These are phyloP conservation scores for Piper betle DNA, from an alignment of 164 flowering plant genomes.

Conservation along the genomic window DNA sequence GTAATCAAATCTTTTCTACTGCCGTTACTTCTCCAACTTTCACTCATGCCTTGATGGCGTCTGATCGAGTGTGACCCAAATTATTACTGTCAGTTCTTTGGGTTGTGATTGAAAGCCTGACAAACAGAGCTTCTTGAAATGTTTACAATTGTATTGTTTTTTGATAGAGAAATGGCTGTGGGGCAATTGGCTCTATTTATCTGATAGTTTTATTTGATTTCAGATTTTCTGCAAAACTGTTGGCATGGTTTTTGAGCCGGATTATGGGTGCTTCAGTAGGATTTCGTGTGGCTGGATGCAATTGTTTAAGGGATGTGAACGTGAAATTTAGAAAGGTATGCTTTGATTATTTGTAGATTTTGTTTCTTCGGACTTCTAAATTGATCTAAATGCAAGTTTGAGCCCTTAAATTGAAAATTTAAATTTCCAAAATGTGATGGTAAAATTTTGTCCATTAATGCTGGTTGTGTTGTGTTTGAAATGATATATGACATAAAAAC, in stretches of 20 bases:
- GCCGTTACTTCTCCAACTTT: no score
- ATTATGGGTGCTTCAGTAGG: slow-evolving; percentile 71
- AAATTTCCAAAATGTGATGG: no score
- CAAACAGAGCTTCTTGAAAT: no score
- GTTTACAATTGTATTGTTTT: no score
- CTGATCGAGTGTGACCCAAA: no score
- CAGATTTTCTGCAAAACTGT: slow-evolving; percentile 79
- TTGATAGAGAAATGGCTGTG: neutral
- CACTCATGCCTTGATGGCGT: no score
- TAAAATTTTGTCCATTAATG: no score
- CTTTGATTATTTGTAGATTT: neutral
- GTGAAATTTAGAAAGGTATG: slow-evolving; percentile 82
- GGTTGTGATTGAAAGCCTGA: no score
- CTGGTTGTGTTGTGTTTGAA: no score
- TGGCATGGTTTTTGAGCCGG: slow-evolving; percentile 79
- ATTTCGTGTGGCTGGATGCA: slow-evolving; percentile 94
- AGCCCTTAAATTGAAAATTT: neutral
- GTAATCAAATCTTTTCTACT: no score
- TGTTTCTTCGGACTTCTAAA: neutral
- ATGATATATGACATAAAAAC: no score
- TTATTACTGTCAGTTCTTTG: no score
- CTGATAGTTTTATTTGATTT: slow-evolving; percentile 1
- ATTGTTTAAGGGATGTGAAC: slow-evolving; percentile 76
- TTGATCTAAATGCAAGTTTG: neutral
- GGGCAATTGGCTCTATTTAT: neutral